Conservation (phyloP, 306 rosid genomes). For the Hippophae rhamnoides region DNA sequence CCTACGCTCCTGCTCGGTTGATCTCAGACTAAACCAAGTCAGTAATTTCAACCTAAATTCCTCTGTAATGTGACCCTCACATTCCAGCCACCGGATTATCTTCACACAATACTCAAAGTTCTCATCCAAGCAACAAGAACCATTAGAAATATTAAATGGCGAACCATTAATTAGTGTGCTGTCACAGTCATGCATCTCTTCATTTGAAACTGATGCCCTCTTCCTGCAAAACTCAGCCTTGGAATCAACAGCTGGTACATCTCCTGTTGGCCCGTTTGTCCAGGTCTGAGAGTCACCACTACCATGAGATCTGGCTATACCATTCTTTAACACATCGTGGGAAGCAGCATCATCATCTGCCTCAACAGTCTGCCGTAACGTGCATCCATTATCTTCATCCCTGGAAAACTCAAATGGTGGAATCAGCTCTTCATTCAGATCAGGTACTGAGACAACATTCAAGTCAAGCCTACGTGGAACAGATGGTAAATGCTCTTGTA, state of each 20-base stretch:
- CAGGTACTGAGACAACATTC: conserved; percentile 83
- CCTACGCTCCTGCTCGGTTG: conserved; percentile 94
- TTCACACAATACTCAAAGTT: conserved; percentile 95
- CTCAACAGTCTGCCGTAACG: conserved; percentile 81
- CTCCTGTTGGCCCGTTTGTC: conserved; percentile 51
- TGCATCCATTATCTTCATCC: conserved; percentile 87
- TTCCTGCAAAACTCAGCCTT: conserved; percentile 55
- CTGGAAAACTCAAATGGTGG: conserved; percentile 93
- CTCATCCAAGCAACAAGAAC: conserved; percentile 74
- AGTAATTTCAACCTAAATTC: conserved; percentile 90
- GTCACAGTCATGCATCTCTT: conserved; percentile 88
- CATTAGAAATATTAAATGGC: conserved; percentile 47
- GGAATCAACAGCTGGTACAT: conserved; percentile 86
- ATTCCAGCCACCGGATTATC: conserved; percentile 95
- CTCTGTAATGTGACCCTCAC: conserved; percentile 81
- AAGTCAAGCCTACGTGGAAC: conserved; percentile 76
- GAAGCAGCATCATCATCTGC: conserved; percentile 94
- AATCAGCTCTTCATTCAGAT: conserved; percentile 86
- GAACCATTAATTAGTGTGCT: conserved; percentile 89
- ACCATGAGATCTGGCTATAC: conserved; percentile 69
- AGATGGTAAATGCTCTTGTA: conserved; percentile 43
- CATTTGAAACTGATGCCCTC: conserved; percentile 52
- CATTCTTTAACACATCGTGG: conserved; percentile 59
- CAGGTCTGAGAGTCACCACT: conserved; percentile 95
- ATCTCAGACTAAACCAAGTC: conserved; percentile 98